Evolutionary conservation across 352 stramenopile species (phyloP), one percentile per base, ranked within the genome.

Genomic region (Phytophthora ohioensis): DNA sequence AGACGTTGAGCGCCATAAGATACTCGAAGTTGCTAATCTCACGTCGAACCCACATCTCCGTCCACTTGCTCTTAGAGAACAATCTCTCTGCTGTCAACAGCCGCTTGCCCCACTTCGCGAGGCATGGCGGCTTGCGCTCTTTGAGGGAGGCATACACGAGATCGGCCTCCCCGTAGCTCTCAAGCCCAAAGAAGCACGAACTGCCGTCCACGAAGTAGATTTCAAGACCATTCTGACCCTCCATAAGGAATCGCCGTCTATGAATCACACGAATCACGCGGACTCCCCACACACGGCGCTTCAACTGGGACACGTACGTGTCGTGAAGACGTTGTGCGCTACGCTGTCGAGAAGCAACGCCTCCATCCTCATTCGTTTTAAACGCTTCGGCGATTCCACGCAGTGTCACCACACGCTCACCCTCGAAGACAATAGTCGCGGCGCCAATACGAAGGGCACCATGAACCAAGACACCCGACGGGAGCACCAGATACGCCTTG

Each of bases 1-100:
- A 88, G 17, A 97, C 90, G 73, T 99, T 99, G 17, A 99, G 82
- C 69, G 97, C 86, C 75, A 99, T 97, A 1, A 99, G 71, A 71
- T 99, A 99, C 66, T 99, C 98, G 76, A 99, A 99, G 64, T 91
- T 95, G 60, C 81, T 91, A 64, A 95, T 94, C 57, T 95, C 88
- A 41, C 88, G 86, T n/a, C 88, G 80, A 57, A 91, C 73, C 88
- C 88, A 95, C 84, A 94, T 94, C 3, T 92, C 85, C 0, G 87
- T 96, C 88, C 88, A 96, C 61, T 94, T 94, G 71, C 81, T 92
- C 67, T 90, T 91, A 1, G 64, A 70, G 60, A 94, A 90, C 78
- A 94, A 84, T 49, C 87, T 72, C 36, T 96, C 88, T 1, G 84
- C 79, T 30, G 85, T 73, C 47, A 93, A 61, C 4, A 96, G 67